A percentile compares a stretch with the other conserved stretches of the same genome.
These are phyloP conservation scores for Petunia hybrid DNA, from an alignment of 305 asterid genomes.

Conservation along the genomic window DNA sequence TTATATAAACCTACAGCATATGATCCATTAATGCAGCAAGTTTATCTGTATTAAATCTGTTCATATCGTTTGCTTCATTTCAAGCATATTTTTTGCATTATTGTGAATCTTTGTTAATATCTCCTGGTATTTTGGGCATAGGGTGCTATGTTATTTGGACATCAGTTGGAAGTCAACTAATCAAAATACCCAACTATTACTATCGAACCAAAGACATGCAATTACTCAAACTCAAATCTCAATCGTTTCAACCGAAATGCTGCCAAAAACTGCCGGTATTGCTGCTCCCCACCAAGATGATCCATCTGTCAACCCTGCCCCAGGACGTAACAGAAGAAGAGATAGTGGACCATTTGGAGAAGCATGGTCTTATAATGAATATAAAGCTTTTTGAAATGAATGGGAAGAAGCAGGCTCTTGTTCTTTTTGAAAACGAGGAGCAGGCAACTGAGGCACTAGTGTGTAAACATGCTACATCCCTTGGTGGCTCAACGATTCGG, in stretches of 20 bases:
- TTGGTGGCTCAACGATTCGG: conserved; percentile 78
- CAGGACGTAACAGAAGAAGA: conserved; percentile 83
- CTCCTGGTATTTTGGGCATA: conserved; percentile 38
- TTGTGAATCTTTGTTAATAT: background rate
- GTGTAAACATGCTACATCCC: conserved; percentile 95
- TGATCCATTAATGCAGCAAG: background rate
- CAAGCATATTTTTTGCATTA: background rate
- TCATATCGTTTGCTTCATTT: conserved; percentile 22
- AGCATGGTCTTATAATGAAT: conserved; percentile 69
- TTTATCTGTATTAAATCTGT: background rate
- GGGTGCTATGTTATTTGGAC: conserved; percentile 90
- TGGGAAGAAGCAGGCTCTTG: conserved; percentile 91
- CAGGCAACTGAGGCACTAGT: conserved; percentile 95
- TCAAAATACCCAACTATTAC: conserved; percentile 84
- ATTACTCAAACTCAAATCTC: conserved; percentile 88
- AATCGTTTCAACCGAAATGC: conserved; percentile 94
- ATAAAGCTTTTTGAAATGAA: conserved; percentile 89
- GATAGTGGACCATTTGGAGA: conserved; percentile 73
- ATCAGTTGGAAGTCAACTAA: conserved; percentile 87
- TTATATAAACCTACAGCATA: background rate
- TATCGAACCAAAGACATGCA: conserved; percentile 83
- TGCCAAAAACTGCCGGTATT: conserved; percentile 88
- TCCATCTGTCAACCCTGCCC: conserved; percentile 86
- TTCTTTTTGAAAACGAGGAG: conserved; percentile 84
- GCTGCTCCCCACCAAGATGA: conserved; percentile 98